Base-by-base conservation (phyloP, 2,329 filamentous ascomycete species). In the Cadophora sp. region DNA sequence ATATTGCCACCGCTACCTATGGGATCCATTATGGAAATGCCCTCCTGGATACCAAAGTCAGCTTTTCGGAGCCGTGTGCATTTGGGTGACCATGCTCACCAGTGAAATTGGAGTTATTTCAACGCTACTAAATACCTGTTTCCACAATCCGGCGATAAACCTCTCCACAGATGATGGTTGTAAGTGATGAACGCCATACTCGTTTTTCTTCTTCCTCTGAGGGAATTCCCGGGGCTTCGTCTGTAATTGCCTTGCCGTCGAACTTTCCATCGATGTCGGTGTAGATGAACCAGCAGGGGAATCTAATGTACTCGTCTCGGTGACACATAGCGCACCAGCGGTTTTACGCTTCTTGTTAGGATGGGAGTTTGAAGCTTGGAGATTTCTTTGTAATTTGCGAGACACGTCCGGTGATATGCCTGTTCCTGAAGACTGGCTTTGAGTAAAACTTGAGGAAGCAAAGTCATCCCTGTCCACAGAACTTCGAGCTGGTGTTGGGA, bases 41-140 rank as follows among this genome's bases (percentile, higher is more conserved):
- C 22, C 16, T 30, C 30, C 41, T 60, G 33, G 1, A 18, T n/a
- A 13, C n/a, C 18, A 13, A 14, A 11, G 16, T 60, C 24, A 60
- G 45, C 22, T 30, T 20, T 16, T 1, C 13, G 3, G 9, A 20
- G 20, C n/a, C 48, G 3, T 13, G 48, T 4, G 16, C 9, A 51
- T 3, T 13, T 14, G 13, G 16, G 33, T 8, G 13, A 33, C 20
- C 22, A 7, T 8, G 22, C 41, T 60, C n/a, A 60, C 58, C 16
- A 48, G n/a, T 30, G 45, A 47, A 0, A 14, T 24, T 43, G 50
- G n/a, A 7, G 14, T 64, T 3, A 64, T 20, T 36, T 64, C 61
- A 33, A 64, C 50, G 11, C 51, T 64, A 11, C 39, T 64, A 27
- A 56, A 64, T n/a, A 64, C 24, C 39, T 64, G 61, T 20, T 64